A percentile compares a stretch with the other conserved stretches of the same genome.
phyloP scores from a whole-genome alignment of 2,329 filamentous ascomycete genomes.

The Cercospora janseana region DNA sequence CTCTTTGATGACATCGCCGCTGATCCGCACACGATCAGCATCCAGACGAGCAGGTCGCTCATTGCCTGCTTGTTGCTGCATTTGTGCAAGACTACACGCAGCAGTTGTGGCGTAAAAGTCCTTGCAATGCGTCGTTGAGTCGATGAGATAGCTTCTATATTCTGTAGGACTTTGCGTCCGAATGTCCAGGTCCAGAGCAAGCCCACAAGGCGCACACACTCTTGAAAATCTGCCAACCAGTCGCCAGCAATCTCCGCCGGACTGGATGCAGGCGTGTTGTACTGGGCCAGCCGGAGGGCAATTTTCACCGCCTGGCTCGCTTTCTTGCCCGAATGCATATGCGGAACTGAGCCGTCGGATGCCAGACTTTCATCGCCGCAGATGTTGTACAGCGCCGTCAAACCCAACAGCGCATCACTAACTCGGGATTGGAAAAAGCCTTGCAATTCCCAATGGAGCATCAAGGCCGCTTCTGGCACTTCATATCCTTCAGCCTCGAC shows the following conservation, averaged over 20 bases:
- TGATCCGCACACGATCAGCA: slow-evolving; percentile 19
- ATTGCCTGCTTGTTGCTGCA: slow-evolving; percentile 2
- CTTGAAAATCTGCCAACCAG: slow-evolving; percentile 18
- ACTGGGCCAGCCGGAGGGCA: slow-evolving; percentile 15
- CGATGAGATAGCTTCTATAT: slow-evolving; percentile 13
- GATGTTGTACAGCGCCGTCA: slow-evolving; percentile 22
- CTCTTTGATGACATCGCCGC: slow-evolving; percentile 6
- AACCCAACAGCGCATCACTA: slow-evolving; percentile 19
- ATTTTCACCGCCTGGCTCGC: slow-evolving; percentile 19
- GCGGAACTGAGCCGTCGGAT: slow-evolving; percentile 12
- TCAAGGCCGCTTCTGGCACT: slow-evolving; percentile 13
- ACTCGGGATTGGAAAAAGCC: slow-evolving; percentile 6
- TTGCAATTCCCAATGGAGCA: slow-evolving; percentile 13
- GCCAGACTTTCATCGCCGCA: neutral
- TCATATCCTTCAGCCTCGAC: slow-evolving; percentile 16
- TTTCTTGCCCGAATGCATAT: slow-evolving; percentile 19
- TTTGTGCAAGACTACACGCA: slow-evolving; percentile 5
- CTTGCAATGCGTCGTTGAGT: slow-evolving; percentile 16
- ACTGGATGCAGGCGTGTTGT: slow-evolving; percentile 15
- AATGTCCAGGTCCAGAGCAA: slow-evolving; percentile 24
- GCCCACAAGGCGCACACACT: slow-evolving; percentile 16
- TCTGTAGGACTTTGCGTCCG: slow-evolving; percentile 17
- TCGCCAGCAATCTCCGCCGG: slow-evolving; percentile 4
- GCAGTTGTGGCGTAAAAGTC: slow-evolving; percentile 10
- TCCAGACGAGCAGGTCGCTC: slow-evolving; percentile 20